phyloP scores from a whole-genome alignment of 345 rosid genomes.

The Citrus medica region DNA sequence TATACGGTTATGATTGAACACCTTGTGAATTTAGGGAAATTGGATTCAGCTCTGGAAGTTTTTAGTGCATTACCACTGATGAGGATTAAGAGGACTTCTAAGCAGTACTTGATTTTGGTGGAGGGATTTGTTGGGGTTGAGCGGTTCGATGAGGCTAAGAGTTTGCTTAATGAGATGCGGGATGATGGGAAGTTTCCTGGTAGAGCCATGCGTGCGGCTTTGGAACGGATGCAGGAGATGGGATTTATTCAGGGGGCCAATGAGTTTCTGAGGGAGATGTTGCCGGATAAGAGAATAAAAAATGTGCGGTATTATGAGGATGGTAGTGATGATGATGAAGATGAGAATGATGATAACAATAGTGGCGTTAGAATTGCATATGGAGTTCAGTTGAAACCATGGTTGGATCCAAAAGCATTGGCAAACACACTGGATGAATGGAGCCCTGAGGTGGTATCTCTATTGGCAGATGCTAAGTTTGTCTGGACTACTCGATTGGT shows the following conservation, averaged over 20 bases:
- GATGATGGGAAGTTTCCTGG: conserved; percentile 68
- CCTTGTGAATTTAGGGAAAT: conserved; percentile 46
- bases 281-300: conserved; percentile 69
- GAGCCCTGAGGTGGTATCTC: conserved; percentile 58
- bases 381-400: conserved; percentile 61
- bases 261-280: conserved; percentile 53
- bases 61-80: conserved; percentile 62
- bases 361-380: conserved; percentile 14
- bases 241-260: conserved; percentile 55
- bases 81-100: conserved; percentile 74
- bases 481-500: conserved; percentile 87
- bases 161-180: conserved; percentile 61
- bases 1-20: conserved; percentile 78
- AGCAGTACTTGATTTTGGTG: conserved; percentile 56
- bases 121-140: conserved; percentile 45
- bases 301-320: conserved; percentile 35
- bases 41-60: conserved; percentile 63
- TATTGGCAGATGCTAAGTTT: conserved; percentile 61
- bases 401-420: conserved; percentile 88
- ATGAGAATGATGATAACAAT: conserved; percentile 22
- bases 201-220: conserved; percentile 44
- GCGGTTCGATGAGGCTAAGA: conserved; percentile 51
- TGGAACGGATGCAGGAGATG: conserved; percentile 54
- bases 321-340: conserved; percentile 28
- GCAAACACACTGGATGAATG: conserved; percentile 63